Percentiles rank a stretch among this genome's conserved stretches.
phyloP scores from a whole-genome alignment of 345 rosid genomes.

The Citrus mangshanensis region DNA sequence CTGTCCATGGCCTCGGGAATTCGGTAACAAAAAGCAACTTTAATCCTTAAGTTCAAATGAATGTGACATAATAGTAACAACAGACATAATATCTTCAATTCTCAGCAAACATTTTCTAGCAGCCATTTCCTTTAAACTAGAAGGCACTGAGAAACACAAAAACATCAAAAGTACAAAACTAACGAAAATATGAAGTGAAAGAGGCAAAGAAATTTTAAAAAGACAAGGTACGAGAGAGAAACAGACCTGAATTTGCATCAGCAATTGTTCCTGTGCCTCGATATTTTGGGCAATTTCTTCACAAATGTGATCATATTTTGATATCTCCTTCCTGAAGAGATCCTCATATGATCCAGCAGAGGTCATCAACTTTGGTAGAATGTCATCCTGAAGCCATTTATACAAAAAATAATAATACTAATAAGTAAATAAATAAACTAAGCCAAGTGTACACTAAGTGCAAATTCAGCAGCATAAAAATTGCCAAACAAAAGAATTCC shows the following conservation, averaged over 20 bases:
- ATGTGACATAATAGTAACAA: neutral
- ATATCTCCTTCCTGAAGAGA: slow-evolving; percentile 90
- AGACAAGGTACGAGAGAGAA: neutral
- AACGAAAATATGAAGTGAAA: neutral
- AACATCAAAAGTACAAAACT: neutral
- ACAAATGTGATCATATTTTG: slow-evolving; percentile 83
- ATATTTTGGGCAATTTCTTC: slow-evolving; percentile 86
- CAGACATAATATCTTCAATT: neutral
- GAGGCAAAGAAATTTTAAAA: neutral
- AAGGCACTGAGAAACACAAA: neutral
- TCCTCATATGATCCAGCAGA: slow-evolving; percentile 84
- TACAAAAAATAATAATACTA: neutral
- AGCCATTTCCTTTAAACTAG: neutral
- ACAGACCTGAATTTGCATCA: slow-evolving; percentile 89
- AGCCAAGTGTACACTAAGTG: slow-evolving; percentile 11
- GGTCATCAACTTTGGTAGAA: slow-evolving; percentile 95
- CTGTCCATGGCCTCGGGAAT: neutral
- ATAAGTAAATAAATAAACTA: neutral
- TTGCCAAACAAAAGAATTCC: neutral
- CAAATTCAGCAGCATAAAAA: neutral
- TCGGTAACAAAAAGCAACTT: neutral
- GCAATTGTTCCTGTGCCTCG: slow-evolving; percentile 81
- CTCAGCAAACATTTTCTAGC: neutral
- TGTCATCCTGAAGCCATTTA: slow-evolving; percentile 75
- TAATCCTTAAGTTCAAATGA: neutral